Percentiles rank a stretch among this genome's conserved stretches.
Conservation (phyloP, 192 early-diverging fungal species). For the Pilobolus umbonatus region DNA sequence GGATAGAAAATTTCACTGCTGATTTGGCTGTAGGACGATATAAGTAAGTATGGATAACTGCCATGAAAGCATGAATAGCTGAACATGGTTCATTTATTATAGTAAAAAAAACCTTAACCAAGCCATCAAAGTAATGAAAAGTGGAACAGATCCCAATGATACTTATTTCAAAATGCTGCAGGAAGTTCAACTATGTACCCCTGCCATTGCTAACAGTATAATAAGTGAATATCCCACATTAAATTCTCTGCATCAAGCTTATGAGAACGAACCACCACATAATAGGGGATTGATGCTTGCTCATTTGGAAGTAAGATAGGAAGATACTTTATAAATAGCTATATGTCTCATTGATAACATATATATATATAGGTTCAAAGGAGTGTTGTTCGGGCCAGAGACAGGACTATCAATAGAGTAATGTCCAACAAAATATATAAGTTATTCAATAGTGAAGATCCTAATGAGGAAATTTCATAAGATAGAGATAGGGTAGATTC, state of each 20-base stretch:
- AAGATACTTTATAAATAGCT: neutral
- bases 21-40: slow-evolving; percentile 33
- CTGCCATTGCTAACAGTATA: slow-evolving; percentile 32
- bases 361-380: slow-evolving; percentile 12
- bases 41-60: slow-evolving; percentile 26
- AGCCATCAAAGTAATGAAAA: slow-evolving; percentile 21
- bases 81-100: neutral
- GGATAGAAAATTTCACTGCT: slow-evolving; percentile 31
- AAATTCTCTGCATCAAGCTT: slow-evolving; percentile 34
- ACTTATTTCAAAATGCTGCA: slow-evolving; percentile 40
- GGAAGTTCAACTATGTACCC: slow-evolving; percentile 41
- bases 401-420: slow-evolving; percentile 25
- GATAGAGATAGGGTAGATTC: too few species aligned
- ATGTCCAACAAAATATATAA: slow-evolving; percentile 41
- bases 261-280: slow-evolving; percentile 7
- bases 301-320: slow-evolving; percentile 31
- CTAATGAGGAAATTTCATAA: too few species aligned
- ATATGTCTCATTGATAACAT: neutral
- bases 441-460: slow-evolving; percentile 41
- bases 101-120: slow-evolving; percentile 21
- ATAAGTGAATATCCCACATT: slow-evolving; percentile 33
- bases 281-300: slow-evolving; percentile 32
- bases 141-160: slow-evolving; percentile 31
- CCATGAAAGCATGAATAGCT: neutral
- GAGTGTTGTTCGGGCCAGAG: slow-evolving; percentile 15